A percentile compares a stretch with the other conserved stretches of the same genome.
These are phyloP conservation scores for Exophiala lecanii-corni DNA, from an alignment of 2,329 filamentous ascomycete genomes.

Conservation along the genomic window DNA sequence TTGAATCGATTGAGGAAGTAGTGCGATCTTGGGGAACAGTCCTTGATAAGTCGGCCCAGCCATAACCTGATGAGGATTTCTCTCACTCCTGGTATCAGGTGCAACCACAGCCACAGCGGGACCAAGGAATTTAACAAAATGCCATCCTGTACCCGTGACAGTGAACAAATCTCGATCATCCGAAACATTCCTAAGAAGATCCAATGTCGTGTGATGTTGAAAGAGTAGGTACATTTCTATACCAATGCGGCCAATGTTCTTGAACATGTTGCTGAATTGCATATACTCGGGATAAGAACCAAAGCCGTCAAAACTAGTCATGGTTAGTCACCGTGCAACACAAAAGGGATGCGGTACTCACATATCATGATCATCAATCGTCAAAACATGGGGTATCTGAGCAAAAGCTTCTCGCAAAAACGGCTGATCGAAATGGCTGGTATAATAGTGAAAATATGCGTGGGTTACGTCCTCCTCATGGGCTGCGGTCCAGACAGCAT, in stretches of 20 bases:
- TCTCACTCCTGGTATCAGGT: conserved; percentile 85
- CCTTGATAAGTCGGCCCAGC: conserved; percentile 96
- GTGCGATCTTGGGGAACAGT: conserved; percentile 90
- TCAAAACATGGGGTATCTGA: conserved; percentile 89
- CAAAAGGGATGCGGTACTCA: conserved; percentile 49
- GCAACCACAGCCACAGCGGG: conserved; percentile 87
- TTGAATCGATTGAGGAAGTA: conserved; percentile 85
- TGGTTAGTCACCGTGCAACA: conserved; percentile 1
- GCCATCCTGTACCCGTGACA: conserved; percentile 95
- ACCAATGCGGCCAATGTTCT: conserved; percentile 91
- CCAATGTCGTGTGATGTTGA: conserved; percentile 94
- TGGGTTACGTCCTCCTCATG: conserved; percentile 94
- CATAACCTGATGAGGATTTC: conserved; percentile 86
- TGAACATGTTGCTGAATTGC: conserved; percentile 96
- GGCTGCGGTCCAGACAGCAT: conserved; percentile 82
- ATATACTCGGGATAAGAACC: conserved; percentile 97
- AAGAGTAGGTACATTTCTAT: conserved; percentile 98
- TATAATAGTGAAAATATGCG: conserved; percentile 98
- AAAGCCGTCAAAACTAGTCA: conserved; percentile 82
- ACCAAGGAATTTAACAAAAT: conserved; percentile 94
- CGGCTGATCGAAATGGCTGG: conserved; percentile 95
- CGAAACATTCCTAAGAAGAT: conserved; percentile 83
- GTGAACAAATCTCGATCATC: conserved; percentile 92
- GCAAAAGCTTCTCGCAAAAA: conserved; percentile 92
- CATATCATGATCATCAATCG: conserved; percentile 97